Evolutionary conservation across 495 filamentous ascomycete genomes (phyloP).

Genomic region (Aspergillus leporis): DNA sequence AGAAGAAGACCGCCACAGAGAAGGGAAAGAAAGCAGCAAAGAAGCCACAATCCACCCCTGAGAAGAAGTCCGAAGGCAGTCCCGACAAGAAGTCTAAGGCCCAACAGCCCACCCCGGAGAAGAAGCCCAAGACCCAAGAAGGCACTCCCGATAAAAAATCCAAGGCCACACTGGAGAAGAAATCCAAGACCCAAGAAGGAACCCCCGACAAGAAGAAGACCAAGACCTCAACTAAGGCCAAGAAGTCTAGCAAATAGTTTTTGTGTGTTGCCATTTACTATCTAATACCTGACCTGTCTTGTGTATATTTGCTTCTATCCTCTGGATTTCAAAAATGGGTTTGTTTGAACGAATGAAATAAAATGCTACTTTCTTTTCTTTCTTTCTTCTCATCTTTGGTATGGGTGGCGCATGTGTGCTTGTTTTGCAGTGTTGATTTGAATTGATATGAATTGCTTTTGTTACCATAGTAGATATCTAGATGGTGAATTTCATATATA

Average conservation of each 20-base stretch:
- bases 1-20: conserved; percentile 14
- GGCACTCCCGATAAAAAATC: conserved; percentile 9
- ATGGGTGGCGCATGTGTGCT: conserved; percentile 36
- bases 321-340: conserved; percentile 27
- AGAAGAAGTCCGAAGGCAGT: conserved; percentile 15
- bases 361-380: conserved; percentile 36
- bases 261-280: background rate
- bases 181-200: conserved; percentile 17
- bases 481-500: conserved; percentile 15
- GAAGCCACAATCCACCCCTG: conserved; percentile 12
- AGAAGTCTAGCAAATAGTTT: conserved; percentile 42
- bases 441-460: background rate
- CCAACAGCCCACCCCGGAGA: conserved; percentile 9
- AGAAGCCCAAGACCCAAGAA: conserved; percentile 11
- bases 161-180: conserved; percentile 11
- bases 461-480: conserved; percentile 2
- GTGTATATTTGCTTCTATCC: conserved; percentile 23
- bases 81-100: conserved; percentile 9
- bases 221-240: conserved; percentile 16
- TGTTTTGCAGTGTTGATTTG: conserved; percentile 21
- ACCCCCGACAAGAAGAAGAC: conserved; percentile 15
- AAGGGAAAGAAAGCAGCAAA: conserved; percentile 34
- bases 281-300: conserved; percentile 12
- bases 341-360: conserved; percentile 18
- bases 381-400: conserved; percentile 19